phyloP scores from a whole-genome alignment of 257 asterid genomes.

The Capsicum rhomboideum region DNA sequence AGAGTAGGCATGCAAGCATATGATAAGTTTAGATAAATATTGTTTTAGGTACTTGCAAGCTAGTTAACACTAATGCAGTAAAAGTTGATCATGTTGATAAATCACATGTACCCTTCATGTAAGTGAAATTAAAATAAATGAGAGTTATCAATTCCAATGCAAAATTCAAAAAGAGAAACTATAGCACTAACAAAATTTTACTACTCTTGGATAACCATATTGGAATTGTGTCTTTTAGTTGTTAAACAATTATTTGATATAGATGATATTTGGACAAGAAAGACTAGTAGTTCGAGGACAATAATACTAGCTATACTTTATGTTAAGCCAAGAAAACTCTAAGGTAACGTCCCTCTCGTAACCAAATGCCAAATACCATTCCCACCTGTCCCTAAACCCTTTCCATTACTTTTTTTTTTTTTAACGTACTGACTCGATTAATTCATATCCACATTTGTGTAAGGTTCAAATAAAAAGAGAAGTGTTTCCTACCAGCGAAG shows the following conservation, averaged over 20 bases:
- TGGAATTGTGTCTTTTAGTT: not conserved
- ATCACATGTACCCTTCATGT: not conserved
- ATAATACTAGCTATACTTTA: conserved; percentile 23
- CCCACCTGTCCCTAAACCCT: conserved; percentile 4
- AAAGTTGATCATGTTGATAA: not conserved
- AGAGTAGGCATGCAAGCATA: not conserved
- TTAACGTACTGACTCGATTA: not conserved
- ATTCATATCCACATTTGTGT: not conserved
- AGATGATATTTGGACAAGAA: not conserved
- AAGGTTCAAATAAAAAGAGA: not conserved
- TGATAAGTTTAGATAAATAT: not conserved
- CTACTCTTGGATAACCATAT: conserved; percentile 3
- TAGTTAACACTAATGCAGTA: not conserved
- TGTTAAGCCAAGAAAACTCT: conserved; percentile 15
- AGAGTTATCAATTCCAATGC: not conserved
- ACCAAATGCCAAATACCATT: conserved; percentile 24
- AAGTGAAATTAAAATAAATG: not conserved
- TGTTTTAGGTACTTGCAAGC: not conserved
- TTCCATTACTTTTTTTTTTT: not conserved
- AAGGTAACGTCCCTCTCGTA: conserved; percentile 45
- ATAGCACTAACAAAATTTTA: not conserved
- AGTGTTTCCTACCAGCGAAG: not conserved
- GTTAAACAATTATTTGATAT: not conserved
- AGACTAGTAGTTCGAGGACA: conserved; percentile 31
- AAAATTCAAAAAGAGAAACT: not conserved